Evolutionary conservation across 2,329 filamentous ascomycete species (phyloP).

Genomic region (Allantophomopsis lycopodina): DNA sequence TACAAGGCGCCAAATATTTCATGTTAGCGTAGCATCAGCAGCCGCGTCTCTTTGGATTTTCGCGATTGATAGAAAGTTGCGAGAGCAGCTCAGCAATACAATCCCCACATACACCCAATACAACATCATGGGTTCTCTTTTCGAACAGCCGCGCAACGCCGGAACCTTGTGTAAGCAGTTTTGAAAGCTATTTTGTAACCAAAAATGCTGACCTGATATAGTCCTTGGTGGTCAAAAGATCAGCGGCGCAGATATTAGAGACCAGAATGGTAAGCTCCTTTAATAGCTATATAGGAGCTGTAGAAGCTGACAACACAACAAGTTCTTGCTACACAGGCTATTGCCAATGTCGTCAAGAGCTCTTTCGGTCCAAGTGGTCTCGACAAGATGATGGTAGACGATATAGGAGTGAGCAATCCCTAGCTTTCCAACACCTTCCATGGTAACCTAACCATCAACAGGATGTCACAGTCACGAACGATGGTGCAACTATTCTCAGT

Average conservation of each 20-base stretch:
- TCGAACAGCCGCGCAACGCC: conserved; percentile 82
- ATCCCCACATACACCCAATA: neutral
- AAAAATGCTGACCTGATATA: conserved; percentile 23
- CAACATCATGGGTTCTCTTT: conserved; percentile 74
- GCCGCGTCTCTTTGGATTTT: neutral
- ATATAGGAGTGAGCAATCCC: conserved; percentile 63
- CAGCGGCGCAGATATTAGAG: conserved; percentile 87
- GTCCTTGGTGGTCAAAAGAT: conserved; percentile 96
- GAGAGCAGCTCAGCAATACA: neutral
- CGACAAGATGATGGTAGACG: conserved; percentile 99
- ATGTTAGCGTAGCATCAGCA: too few species aligned
- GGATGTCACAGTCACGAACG: conserved; percentile 98
- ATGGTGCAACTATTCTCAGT: conserved; percentile 91
- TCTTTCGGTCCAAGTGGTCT: conserved; percentile 94
- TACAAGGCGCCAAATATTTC: too few species aligned
- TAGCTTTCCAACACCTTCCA: conserved; percentile 1
- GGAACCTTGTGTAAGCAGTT: conserved; percentile 69
- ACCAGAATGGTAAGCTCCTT: conserved; percentile 66
- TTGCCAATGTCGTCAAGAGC: conserved; percentile 97
- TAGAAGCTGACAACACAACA: conserved; percentile 10
- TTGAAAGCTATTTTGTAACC: conserved; percentile 10
- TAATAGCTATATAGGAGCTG: neutral
- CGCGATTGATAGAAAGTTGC: neutral
- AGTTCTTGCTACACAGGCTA: conserved; percentile 92
- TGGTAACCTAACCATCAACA: conserved; percentile 20